phyloP scores from a whole-genome alignment of 2,329 filamentous ascomycete genomes.

The Cladophialophora chaetospira region DNA sequence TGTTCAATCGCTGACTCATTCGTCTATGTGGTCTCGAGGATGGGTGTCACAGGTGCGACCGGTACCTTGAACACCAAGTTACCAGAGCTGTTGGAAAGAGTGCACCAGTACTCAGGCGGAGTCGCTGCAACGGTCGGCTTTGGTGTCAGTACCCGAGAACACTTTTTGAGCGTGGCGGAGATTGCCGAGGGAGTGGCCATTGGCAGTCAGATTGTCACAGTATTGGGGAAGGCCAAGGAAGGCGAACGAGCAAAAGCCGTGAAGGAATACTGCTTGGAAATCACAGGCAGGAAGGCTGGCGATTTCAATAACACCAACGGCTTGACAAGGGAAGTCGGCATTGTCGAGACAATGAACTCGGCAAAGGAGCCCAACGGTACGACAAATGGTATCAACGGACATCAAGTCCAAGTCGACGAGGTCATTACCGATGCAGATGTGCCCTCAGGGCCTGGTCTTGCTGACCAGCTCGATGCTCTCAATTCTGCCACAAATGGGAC shows the following conservation, averaged over 20 bases:
- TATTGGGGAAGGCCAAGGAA: conserved; percentile 67
- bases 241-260: conserved; percentile 72
- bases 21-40: conserved; percentile 96
- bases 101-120: conserved; percentile 90
- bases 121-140: conserved; percentile 92
- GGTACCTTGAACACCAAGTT: conserved; percentile 80
- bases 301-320: conserved; percentile 46
- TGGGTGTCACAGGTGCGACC: conserved; percentile 92
- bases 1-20: conserved; percentile 98
- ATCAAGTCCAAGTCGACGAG: conserved; percentile 64
- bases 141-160: conserved; percentile 91
- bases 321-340: conserved; percentile 66
- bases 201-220: conserved; percentile 90
- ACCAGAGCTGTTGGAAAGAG: conserved; percentile 76
- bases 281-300: conserved; percentile 60
- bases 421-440: conserved; percentile 63
- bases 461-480: conserved; percentile 81
- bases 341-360: conserved; percentile 67
- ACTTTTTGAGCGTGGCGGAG: conserved; percentile 81
- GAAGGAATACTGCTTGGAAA: conserved; percentile 80
- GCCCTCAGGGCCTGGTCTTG: conserved; percentile 66
- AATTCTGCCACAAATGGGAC: conserved; percentile 59
- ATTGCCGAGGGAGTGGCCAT: conserved; percentile 95
- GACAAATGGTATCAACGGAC: conserved; percentile 37
- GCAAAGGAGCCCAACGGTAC: conserved; percentile 62